Conservation (phyloP, 441 rosid genomes). For the Brassica hybrid region DNA sequence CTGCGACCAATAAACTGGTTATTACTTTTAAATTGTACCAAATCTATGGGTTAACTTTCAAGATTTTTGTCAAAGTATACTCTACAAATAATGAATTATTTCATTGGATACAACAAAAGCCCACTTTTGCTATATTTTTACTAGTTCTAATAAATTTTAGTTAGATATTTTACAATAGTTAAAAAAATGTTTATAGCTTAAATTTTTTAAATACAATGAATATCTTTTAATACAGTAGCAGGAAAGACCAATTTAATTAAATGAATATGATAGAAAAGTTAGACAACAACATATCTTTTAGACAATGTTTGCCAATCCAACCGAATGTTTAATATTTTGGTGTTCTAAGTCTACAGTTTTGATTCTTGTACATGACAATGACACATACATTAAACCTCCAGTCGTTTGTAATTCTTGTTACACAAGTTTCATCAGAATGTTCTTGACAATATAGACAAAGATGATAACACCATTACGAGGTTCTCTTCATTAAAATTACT, state of each 20-base stretch:
- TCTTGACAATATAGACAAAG: conserved; percentile 19
- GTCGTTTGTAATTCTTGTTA: conserved; percentile 10
- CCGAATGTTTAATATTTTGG: conserved; percentile 24
- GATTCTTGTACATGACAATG: not conserved
- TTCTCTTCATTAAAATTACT: conserved; percentile 23
- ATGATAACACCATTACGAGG: conserved; percentile 20
- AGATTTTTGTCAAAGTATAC: not conserved
- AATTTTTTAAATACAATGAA: not conserved
- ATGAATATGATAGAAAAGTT: too few relatives aligned
- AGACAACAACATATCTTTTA: too few relatives aligned
- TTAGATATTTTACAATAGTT: not conserved
- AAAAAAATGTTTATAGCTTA: not conserved
- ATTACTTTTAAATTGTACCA: not conserved
- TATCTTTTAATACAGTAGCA: too few relatives aligned
- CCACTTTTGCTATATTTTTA: not conserved
- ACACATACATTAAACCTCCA: conserved; percentile 3
- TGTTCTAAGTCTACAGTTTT: conserved; percentile 20
- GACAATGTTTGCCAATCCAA: conserved; percentile 25
- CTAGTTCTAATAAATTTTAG: not conserved
- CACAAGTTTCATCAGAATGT: conserved; percentile 28
- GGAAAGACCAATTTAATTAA: too few relatives aligned
- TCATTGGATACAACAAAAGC: not conserved
- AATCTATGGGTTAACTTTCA: not conserved
- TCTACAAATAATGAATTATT: not conserved
- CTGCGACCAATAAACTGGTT: not conserved